phyloP scores from a whole-genome alignment of 2,329 filamentous ascomycete species.

The Venturiaceae sp. region DNA sequence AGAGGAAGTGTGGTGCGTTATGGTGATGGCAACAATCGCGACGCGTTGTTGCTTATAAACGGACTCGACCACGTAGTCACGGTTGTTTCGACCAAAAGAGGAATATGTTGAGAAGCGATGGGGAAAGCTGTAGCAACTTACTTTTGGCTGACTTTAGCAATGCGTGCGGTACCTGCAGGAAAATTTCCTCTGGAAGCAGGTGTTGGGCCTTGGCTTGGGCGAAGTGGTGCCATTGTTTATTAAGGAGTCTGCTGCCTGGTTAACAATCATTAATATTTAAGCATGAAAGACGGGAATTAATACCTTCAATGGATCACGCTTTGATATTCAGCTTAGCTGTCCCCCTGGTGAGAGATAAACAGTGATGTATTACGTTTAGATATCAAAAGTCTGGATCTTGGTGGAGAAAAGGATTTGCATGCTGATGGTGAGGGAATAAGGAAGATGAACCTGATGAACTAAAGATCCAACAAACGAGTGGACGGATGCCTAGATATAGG shows the following conservation, averaged over 20 bases:
- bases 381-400: background rate
- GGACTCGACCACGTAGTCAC: background rate
- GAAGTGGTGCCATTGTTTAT: background rate
- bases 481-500: background rate
- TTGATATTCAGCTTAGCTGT: background rate
- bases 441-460: background rate
- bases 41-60: too few species aligned
- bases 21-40: background rate
- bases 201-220: background rate
- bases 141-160: background rate
- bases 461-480: background rate
- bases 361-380: background rate
- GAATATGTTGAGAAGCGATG: background rate
- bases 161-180: background rate
- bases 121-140: background rate
- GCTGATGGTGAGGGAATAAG: background rate
- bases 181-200: background rate
- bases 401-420: background rate
- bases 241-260: background rate
- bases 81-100: background rate
- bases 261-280: too few species aligned
- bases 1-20: background rate
- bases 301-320: background rate
- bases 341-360: background rate
- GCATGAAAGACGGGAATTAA: too few species aligned